Percentiles rank a stretch among this genome's conserved stretches.
phyloP scores from a whole-genome alignment of 306 rosid species.

The Quercus engelmannii region DNA sequence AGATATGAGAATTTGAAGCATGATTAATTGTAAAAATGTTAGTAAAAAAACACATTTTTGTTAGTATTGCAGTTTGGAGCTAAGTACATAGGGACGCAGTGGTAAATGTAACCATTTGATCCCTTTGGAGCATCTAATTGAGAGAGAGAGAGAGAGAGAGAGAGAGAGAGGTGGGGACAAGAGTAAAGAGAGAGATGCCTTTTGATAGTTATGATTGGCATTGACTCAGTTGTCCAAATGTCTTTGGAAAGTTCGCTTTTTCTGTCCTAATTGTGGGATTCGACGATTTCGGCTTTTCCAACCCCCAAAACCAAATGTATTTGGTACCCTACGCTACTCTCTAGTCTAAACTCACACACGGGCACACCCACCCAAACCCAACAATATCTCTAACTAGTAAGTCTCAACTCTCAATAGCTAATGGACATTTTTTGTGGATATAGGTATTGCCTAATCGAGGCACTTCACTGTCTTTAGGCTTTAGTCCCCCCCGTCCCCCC shows the following conservation, averaged over 20 bases:
- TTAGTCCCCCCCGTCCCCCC: conserved; percentile 7
- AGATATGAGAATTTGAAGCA: not conserved
- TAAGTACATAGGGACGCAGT: not conserved
- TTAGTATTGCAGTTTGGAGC: not conserved
- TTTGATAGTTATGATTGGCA: conserved; percentile 86
- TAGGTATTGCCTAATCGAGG: conserved; percentile 30
- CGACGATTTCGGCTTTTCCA: conserved; percentile 26
- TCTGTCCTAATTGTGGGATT: conserved; percentile 44
- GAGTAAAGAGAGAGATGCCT: conserved; percentile 31
- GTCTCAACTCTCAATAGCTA: conserved; percentile 21
- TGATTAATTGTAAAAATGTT: not conserved
- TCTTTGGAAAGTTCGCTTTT: conserved; percentile 74
- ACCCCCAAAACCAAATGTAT: conserved; percentile 17
- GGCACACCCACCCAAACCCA: too few relatives aligned
- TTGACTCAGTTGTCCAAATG: conserved; percentile 86
- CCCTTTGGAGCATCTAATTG: conserved; percentile 13
- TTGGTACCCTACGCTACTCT: not conserved
- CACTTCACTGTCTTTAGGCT: conserved; percentile 1
- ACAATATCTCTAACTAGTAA: too few relatives aligned
- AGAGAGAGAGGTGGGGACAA: conserved; percentile 12
- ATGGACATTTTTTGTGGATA: conserved; percentile 23
- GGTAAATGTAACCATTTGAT: not conserved
- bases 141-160: conserved; percentile 16
- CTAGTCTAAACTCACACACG: too few relatives aligned
- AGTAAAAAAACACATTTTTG: not conserved